A percentile compares a stretch with the other conserved stretches of the same genome.
These are phyloP conservation scores for Suillus variegatus DNA, from an alignment of 768 basidiomycete species.

Conservation along the genomic window DNA sequence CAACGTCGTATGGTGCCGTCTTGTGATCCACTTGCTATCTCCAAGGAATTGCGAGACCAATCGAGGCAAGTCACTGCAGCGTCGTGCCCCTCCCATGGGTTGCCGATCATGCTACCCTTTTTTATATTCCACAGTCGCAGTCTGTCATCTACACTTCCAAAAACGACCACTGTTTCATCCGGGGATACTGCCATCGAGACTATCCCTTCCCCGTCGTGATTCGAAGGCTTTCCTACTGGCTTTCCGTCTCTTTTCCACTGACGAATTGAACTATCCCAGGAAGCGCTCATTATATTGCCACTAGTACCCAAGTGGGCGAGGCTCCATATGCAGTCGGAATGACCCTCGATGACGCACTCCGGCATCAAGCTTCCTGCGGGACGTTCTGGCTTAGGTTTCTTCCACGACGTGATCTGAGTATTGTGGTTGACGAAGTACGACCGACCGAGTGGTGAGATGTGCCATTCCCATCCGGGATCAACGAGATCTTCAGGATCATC, in stretches of 20 bases:
- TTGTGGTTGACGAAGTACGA: background rate
- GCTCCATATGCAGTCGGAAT: background rate
- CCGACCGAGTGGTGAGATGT: background rate
- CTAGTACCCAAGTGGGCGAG: background rate
- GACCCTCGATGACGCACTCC: no score
- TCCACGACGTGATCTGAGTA: no score
- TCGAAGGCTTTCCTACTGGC: background rate
- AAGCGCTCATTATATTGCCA: background rate
- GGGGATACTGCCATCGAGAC: background rate
- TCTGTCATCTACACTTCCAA: background rate
- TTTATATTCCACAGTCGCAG: background rate
- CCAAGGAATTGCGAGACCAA: no score
- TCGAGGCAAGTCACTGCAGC: no score
- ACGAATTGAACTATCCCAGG: background rate
- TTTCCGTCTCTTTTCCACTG: background rate
- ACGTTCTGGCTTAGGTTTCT: no score
- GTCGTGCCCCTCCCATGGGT: no score
- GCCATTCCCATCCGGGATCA: no score
- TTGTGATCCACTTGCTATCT: no score
- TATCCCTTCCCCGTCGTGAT: background rate
- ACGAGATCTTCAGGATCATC: no score
- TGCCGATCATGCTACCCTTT: background rate
- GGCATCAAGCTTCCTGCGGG: no score
- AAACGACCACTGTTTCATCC: background rate
- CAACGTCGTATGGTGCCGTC: no score